These are phyloP conservation scores for Monascus purpureus DNA, from an alignment of 495 filamentous ascomycete species.

Conservation along the genomic window DNA sequence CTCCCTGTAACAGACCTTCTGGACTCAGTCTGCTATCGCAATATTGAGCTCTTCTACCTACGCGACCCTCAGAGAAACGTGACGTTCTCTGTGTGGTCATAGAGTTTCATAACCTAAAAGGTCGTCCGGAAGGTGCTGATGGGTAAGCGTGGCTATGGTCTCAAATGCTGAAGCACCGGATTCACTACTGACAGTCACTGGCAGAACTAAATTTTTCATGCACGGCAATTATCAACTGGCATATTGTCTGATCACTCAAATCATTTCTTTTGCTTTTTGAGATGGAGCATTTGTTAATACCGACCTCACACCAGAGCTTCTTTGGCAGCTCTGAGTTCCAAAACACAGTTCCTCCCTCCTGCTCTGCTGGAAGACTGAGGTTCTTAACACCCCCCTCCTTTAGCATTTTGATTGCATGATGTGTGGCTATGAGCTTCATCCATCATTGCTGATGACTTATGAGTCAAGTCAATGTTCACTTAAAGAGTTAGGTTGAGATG, in stretches of 20 bases:
- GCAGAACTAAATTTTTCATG: constrained; percentile 21
- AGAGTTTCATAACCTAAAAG: constrained; percentile 18
- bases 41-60: constrained; percentile 19
- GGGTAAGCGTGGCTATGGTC: constrained; percentile 6
- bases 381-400: constrained; percentile 14
- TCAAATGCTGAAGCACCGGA: neutral
- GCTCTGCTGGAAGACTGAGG: constrained; percentile 12
- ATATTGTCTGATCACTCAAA: constrained; percentile 17
- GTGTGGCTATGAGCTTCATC: constrained; percentile 13
- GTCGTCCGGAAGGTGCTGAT: constrained; percentile 12
- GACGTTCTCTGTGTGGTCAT: constrained; percentile 15
- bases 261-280: constrained; percentile 15
- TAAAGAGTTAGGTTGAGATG: constrained; percentile 8
- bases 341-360: constrained; percentile 10
- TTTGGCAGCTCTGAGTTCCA: constrained; percentile 15
- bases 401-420: constrained; percentile 8
- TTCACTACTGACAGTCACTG: constrained; percentile 4
- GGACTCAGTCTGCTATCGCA: constrained; percentile 13
- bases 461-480: constrained; percentile 7
- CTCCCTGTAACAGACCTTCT: constrained; percentile 11
- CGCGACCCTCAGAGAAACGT: constrained; percentile 12
- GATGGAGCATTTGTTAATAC: constrained; percentile 15
- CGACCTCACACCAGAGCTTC: constrained; percentile 13
- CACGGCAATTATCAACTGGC: constrained; percentile 16
- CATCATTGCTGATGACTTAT: constrained; percentile 12